phyloP scores from a whole-genome alignment of 805 yeast genomes.

The Jamesozyma piceae region DNA sequence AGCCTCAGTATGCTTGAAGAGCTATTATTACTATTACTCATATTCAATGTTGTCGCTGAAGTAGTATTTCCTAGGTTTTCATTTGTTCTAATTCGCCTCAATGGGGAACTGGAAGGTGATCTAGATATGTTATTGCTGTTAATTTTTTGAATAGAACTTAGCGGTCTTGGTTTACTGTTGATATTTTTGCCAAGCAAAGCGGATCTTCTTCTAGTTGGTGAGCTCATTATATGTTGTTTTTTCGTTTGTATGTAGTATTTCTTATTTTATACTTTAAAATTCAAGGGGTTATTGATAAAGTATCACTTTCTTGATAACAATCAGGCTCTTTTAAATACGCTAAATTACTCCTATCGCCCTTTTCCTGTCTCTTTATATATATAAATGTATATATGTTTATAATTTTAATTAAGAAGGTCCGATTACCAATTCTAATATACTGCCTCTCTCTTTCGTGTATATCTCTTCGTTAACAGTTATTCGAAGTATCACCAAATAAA shows the following conservation, averaged over 20 bases:
- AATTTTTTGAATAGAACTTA: background rate
- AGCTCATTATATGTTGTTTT: constrained; percentile 9
- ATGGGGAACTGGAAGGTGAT: constrained; percentile 2
- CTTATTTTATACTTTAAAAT: too few relatives aligned
- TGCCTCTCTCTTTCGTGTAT: too few relatives aligned
- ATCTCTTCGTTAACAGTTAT: too few relatives aligned
- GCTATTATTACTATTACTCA: background rate
- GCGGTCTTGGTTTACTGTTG: constrained; percentile 6
- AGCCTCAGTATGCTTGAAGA: background rate
- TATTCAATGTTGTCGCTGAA: background rate
- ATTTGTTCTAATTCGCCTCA: constrained; percentile 1
- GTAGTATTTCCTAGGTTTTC: background rate
- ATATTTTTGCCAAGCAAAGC: constrained; percentile 18
- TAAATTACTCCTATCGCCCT: too few relatives aligned
- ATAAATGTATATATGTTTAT: too few relatives aligned
- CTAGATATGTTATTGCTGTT: constrained; percentile 1
- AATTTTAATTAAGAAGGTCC: too few relatives aligned
- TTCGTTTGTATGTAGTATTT: too few relatives aligned
- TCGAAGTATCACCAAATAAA: background rate
- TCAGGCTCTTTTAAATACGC: too few relatives aligned
- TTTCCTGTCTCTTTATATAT: too few relatives aligned
- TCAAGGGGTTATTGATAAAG: too few relatives aligned
- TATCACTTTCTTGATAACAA: too few relatives aligned
- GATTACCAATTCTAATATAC: too few relatives aligned
- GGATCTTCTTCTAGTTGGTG: constrained; percentile 18